Evolutionary conservation across 345 rosid species (phyloP).

Genomic region (Rhodamnia argentea): DNA sequence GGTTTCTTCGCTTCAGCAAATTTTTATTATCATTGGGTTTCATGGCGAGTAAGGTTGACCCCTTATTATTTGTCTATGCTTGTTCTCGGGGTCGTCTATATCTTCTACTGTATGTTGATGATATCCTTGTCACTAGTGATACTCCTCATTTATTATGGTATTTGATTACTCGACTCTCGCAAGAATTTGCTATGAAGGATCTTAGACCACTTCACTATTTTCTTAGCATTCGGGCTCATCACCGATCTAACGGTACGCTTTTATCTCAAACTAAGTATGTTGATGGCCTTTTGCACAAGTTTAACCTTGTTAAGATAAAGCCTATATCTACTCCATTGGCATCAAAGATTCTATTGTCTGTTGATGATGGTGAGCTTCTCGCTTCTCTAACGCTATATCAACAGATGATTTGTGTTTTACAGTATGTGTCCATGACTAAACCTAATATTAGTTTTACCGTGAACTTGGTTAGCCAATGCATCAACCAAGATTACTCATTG

Average conservation of each 20-base stretch:
- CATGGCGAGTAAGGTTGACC: no score
- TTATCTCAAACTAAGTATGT: background rate
- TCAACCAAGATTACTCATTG: background rate
- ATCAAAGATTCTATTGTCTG: background rate
- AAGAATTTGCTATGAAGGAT: background rate
- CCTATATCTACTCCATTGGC: no score
- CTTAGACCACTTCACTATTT: background rate
- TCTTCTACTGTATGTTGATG: background rate
- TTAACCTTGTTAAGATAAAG: background rate
- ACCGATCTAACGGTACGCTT: background rate
- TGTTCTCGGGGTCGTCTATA: background rate
- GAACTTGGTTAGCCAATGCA: background rate
- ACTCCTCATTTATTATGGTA: background rate
- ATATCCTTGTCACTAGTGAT: background rate
- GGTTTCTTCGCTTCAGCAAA: background rate
- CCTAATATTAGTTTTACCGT: background rate
- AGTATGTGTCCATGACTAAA: background rate
- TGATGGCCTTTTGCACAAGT: background rate
- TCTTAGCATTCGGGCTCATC: background rate
- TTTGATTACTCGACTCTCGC: background rate
- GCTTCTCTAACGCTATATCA: background rate
- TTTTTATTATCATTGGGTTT: background rate
- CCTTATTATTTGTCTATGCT: background rate
- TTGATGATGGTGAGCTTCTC: background rate
- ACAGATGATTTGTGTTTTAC: background rate